Percentiles rank a stretch among this genome's conserved stretches.
phyloP scores from a whole-genome alignment of 164 flowering plant genomes.

The Umbilicus rupestris region DNA sequence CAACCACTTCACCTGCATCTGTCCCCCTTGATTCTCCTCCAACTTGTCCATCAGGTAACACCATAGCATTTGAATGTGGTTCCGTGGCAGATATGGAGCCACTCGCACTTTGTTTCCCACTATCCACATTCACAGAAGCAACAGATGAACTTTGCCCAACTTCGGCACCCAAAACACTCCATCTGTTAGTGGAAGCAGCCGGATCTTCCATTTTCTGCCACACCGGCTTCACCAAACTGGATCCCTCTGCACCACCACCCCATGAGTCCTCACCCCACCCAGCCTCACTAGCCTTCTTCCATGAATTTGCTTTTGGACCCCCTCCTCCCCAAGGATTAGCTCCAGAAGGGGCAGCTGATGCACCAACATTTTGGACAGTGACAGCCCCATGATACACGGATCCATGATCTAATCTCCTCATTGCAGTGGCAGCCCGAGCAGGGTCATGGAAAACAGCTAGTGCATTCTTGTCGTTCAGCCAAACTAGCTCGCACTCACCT shows the following conservation, averaged over 20 bases:
- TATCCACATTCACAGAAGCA: slow-evolving; percentile 14
- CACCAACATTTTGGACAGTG: slow-evolving; percentile 25
- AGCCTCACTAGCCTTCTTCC: slow-evolving; percentile 77
- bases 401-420: slow-evolving; percentile 94
- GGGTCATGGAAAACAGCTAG: slow-evolving; percentile 84
- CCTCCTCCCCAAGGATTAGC: slow-evolving; percentile 56
- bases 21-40: slow-evolving; percentile 1
- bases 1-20: slow-evolving; percentile 30
- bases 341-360: slow-evolving; percentile 25
- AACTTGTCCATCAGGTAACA: slow-evolving; percentile 12
- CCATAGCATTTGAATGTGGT: slow-evolving; percentile 11
- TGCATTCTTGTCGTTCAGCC: slow-evolving; percentile 96
- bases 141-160: slow-evolving; percentile 17
- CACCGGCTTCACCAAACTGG: slow-evolving; percentile 8
- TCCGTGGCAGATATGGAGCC: slow-evolving; percentile 13
- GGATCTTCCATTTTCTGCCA: slow-evolving; percentile 55
- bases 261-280: slow-evolving; percentile 53
- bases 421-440: slow-evolving; percentile 88
- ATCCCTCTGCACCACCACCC: slow-evolving; percentile 43
- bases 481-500: slow-evolving; percentile 91
- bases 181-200: slow-evolving; percentile 41
- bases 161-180: slow-evolving; percentile 48
- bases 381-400: slow-evolving; percentile 75
- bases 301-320: slow-evolving; percentile 37
- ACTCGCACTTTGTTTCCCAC: slow-evolving; percentile 12